These are phyloP conservation scores for Sclerospora graminicola DNA, from an alignment of 352 stramenopile species.

Conservation along the genomic window DNA sequence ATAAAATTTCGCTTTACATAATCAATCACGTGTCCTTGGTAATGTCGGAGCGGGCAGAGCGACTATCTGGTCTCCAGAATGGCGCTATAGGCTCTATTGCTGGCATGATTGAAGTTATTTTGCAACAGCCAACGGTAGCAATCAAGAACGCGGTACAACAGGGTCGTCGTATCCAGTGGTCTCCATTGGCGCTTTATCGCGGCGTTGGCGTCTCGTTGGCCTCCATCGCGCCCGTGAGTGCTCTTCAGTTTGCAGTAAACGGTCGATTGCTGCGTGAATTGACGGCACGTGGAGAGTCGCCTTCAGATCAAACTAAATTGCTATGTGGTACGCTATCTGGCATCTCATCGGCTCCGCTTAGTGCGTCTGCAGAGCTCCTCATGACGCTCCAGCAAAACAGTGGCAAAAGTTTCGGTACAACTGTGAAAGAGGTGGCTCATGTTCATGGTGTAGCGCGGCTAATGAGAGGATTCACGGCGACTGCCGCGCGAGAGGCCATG, in stretches of 20 bases:
- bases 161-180: constrained; percentile 54
- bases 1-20: too few relatives aligned
- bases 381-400: constrained; percentile 85
- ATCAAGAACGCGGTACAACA: constrained; percentile 84
- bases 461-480: constrained; percentile 48
- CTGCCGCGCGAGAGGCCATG: constrained; percentile 47
- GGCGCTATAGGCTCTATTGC: constrained; percentile 62
- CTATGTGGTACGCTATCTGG: constrained; percentile 51
- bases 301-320: constrained; percentile 48
- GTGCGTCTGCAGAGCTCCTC: constrained; percentile 63
- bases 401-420: constrained; percentile 51
- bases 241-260: constrained; percentile 73
- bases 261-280: constrained; percentile 46
- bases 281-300: constrained; percentile 1
- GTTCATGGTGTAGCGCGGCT: constrained; percentile 39
- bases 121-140: constrained; percentile 77
- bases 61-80: constrained; percentile 62
- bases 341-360: constrained; percentile 47
- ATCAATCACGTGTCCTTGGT: not conserved
- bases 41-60: constrained; percentile 45
- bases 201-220: constrained; percentile 65
- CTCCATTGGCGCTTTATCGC: constrained; percentile 50
- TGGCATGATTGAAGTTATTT: constrained; percentile 73
- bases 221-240: constrained; percentile 71
- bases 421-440: constrained; percentile 41